Evolutionary conservation across 305 asterid genomes (phyloP).

Genomic region (Fraxinus ornus): DNA sequence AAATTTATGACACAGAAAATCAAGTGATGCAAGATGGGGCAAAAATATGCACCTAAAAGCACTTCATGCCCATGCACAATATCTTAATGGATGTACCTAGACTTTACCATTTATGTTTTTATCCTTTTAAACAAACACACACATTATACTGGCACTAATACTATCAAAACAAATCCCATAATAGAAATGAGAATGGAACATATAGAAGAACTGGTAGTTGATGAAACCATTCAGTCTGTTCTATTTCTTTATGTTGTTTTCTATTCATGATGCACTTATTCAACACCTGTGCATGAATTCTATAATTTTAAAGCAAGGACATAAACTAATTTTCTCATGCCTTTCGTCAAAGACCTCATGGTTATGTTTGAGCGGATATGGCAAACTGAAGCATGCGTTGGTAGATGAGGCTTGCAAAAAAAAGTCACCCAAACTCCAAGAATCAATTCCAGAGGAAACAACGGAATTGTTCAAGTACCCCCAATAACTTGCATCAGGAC

Average conservation of each 20-base stretch:
- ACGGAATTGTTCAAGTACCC: conserved; percentile 39
- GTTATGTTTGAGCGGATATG: conserved; percentile 42
- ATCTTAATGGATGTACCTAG: not conserved
- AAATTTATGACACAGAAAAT: conserved; percentile 6
- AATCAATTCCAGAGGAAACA: conserved; percentile 39
- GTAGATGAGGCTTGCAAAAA: conserved; percentile 47
- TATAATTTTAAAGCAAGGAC: conserved; percentile 37
- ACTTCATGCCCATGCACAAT: not conserved
- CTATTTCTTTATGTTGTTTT: conserved; percentile 18
- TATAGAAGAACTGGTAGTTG: conserved; percentile 1
- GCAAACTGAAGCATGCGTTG: conserved; percentile 45
- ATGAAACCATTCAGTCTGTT: not conserved
- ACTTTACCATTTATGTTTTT: conserved; percentile 15
- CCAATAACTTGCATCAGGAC: conserved; percentile 28
- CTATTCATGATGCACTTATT: conserved; percentile 10
- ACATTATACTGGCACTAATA: conserved; percentile 14
- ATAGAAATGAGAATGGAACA: conserved; percentile 14
- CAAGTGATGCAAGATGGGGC: conserved; percentile 18
- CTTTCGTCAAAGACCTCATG: conserved; percentile 41
- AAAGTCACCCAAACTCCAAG: conserved; percentile 43
- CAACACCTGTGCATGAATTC: conserved; percentile 33
- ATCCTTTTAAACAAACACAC: not conserved
- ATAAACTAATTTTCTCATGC: conserved; percentile 26
- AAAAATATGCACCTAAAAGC: conserved; percentile 10
- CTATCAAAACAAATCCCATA: conserved; percentile 12